Conservation (phyloP, 2,329 filamentous ascomycete species). For the Grosmannia huntii region DNA sequence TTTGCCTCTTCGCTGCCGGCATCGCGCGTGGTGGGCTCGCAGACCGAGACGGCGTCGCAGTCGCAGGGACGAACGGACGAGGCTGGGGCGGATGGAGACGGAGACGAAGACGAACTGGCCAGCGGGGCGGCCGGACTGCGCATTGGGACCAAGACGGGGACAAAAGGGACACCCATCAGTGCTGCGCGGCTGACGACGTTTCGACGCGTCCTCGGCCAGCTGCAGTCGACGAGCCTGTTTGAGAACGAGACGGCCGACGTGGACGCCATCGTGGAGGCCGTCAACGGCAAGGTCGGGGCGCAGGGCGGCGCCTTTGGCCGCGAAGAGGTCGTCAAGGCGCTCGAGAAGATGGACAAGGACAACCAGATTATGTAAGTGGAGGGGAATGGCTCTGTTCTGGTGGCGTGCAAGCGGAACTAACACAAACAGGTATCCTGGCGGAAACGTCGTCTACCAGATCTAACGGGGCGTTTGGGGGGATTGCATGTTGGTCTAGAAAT, state of each 20-base stretch:
- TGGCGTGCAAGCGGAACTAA: too few relatives aligned
- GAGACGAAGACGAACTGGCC: conserved; percentile 35
- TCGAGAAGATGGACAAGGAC: conserved; percentile 65
- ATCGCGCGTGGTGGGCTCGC: conserved; percentile 46
- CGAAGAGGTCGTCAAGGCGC: conserved; percentile 61
- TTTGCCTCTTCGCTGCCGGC: conserved; percentile 70
- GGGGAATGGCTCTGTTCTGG: too few relatives aligned
- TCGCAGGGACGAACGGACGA: conserved; percentile 6
- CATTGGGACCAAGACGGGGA: conserved; percentile 14
- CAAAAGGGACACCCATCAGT: conserved; percentile 33
- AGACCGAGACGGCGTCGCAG: conserved; percentile 12
- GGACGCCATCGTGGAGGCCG: conserved; percentile 59
- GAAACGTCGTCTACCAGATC: conserved; percentile 58
- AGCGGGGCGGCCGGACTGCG: conserved; percentile 27
- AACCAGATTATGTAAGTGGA: conserved; percentile 87
- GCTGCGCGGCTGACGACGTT: conserved; percentile 58
- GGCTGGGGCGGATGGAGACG: conserved; percentile 30
- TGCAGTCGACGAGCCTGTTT: conserved; percentile 68
- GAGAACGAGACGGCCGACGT: conserved; percentile 72
- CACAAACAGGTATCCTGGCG: conserved; percentile 39
- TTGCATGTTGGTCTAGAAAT: too few relatives aligned
- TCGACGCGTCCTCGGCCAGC: conserved; percentile 66
- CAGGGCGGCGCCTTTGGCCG: conserved; percentile 48
- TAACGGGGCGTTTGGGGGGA: conserved; percentile 17
- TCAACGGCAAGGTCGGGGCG: conserved; percentile 57